A percentile compares a stretch with the other conserved stretches of the same genome.
Evolutionary conservation across 176 grass and related monocot genomes (phyloP).

Genomic region (Typha latifolia): DNA sequence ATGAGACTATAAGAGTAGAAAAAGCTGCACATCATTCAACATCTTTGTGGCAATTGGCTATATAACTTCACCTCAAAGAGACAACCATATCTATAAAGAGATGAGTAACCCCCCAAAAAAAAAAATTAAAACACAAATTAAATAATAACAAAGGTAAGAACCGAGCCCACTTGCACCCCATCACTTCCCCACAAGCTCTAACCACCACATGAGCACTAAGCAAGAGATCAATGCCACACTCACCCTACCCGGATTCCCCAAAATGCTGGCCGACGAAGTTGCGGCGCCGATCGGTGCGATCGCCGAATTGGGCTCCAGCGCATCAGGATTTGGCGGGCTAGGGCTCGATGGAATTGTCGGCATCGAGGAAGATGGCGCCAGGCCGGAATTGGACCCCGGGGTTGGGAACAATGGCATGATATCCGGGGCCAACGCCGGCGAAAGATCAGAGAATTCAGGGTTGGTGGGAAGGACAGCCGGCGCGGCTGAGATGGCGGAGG

Average conservation of each 20-base stretch:
- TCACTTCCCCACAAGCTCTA: constrained; percentile 10
- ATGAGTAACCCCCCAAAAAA: no score
- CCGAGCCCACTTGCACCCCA: not conserved
- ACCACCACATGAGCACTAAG: constrained; percentile 3
- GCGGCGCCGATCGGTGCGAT: constrained; percentile 45
- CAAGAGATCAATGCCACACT: not conserved
- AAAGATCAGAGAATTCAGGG: constrained; percentile 25
- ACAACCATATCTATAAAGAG: no score
- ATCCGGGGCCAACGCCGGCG: constrained; percentile 41
- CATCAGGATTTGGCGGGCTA: constrained; percentile 91
- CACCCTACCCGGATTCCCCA: not conserved
- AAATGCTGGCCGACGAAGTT: constrained; percentile 6
- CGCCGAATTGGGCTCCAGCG: constrained; percentile 45
- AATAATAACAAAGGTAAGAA: no score
- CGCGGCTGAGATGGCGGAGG: constrained; percentile 56
- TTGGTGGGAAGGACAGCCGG: constrained; percentile 29
- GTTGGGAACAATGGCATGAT: constrained; percentile 53
- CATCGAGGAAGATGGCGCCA: constrained; percentile 22
- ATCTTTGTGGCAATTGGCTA: no score
- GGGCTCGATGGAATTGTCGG: constrained; percentile 76
- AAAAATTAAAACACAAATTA: no score
- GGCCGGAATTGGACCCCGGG: constrained; percentile 1
- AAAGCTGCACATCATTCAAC: no score
- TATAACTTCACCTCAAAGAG: no score
- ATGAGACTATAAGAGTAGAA: no score